Evolutionary conservation across 1,139 yeast species (phyloP).

Genomic region (Eremothecium sinecaudum): DNA sequence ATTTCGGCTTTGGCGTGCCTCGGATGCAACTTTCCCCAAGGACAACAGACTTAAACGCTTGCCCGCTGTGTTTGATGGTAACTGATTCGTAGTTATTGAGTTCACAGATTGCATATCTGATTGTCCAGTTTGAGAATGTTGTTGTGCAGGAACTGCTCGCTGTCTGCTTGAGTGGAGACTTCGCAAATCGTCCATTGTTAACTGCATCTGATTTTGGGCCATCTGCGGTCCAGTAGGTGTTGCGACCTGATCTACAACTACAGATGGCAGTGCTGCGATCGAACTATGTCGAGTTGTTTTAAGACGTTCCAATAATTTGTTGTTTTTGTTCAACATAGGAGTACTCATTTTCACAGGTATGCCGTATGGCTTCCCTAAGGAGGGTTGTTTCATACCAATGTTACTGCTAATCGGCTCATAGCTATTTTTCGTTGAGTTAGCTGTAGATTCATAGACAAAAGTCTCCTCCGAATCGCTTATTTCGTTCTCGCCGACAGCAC

Average conservation of each 20-base stretch:
- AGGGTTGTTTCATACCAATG: conserved; percentile 3
- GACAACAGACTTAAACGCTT: conserved; percentile 22
- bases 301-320: conserved; percentile 24
- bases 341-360: conserved; percentile 28
- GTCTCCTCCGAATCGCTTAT: conserved; percentile 87
- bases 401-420: conserved; percentile 11
- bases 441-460: conserved; percentile 69
- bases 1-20: conserved; percentile 8
- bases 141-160: conserved; percentile 11
- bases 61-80: conserved; percentile 20
- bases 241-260: neutral
- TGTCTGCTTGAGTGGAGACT: conserved; percentile 17
- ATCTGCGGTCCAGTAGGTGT: conserved; percentile 1
- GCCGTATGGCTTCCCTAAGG: conserved; percentile 15
- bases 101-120: conserved; percentile 21
- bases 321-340: conserved; percentile 24
- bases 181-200: conserved; percentile 15
- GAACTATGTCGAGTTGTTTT: conserved; percentile 29
- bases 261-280: conserved; percentile 24
- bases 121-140: conserved; percentile 6
- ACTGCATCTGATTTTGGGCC: neutral
- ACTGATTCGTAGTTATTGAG: conserved; percentile 19
- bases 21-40: conserved; percentile 11
- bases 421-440: conserved; percentile 33
- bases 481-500: conserved; percentile 86